Percentiles rank a stretch among this genome's conserved stretches.
Evolutionary conservation across 1,284 basidiomycete genomes (phyloP).

Genomic region (Thecaphora thlaspeos): DNA sequence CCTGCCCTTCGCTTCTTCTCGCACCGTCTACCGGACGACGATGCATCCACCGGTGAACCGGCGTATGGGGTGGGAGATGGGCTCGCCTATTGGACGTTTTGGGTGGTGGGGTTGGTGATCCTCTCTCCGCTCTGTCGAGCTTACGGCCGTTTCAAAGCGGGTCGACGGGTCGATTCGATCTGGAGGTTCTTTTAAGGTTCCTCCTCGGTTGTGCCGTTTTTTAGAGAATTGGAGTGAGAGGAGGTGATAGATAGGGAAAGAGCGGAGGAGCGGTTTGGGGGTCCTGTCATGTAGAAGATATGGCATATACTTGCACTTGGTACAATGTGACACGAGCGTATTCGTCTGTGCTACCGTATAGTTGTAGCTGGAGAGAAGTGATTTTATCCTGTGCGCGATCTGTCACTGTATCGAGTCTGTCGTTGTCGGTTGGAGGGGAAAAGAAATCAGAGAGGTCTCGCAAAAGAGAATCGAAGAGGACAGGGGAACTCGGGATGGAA

Average conservation of each 20-base stretch:
- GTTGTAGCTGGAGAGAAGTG: slow-evolving; percentile 14
- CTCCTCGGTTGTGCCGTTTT: too few species aligned
- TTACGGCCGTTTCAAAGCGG: slow-evolving; percentile 24
- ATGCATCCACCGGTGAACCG: slow-evolving; percentile 17
- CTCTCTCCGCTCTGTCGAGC: slow-evolving; percentile 18
- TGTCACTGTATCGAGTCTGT: not conserved
- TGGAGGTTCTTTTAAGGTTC: slow-evolving; percentile 38
- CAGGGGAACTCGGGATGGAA: too few species aligned
- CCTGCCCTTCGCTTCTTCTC: slow-evolving; percentile 21
- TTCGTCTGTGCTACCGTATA: slow-evolving; percentile 32
- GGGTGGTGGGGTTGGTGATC: slow-evolving; percentile 15
- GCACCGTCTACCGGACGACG: slow-evolving; percentile 18
- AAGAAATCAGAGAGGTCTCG: too few species aligned
- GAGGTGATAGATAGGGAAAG: too few species aligned
- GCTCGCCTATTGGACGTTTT: slow-evolving; percentile 23
- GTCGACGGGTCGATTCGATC: slow-evolving; percentile 11
- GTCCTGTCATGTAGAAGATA: slow-evolving; percentile 12
- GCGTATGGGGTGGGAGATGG: slow-evolving; percentile 10
- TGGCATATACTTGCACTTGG: slow-evolving; percentile 17
- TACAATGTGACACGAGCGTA: slow-evolving; percentile 31
- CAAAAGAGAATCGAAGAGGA: too few species aligned
- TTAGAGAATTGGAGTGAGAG: too few species aligned
- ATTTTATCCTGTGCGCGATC: not conserved
- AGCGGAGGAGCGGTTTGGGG: slow-evolving; percentile 33
- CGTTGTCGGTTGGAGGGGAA: too few species aligned